These are phyloP conservation scores for Marasmius tenuissimus DNA, from an alignment of 1,284 basidiomycete species.

Conservation along the genomic window DNA sequence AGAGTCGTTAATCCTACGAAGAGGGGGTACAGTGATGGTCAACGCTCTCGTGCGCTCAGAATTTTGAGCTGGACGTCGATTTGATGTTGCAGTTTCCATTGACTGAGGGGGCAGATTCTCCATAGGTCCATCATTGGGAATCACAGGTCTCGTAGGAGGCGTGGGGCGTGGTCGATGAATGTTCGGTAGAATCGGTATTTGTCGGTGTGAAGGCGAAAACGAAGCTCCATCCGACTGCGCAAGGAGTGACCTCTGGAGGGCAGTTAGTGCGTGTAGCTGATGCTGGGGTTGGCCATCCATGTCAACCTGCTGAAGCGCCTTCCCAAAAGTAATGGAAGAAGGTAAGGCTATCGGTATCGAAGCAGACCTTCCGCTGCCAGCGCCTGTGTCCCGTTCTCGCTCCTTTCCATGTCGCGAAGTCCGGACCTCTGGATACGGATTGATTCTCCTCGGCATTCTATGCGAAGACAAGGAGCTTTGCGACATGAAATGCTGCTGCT, in stretches of 20 bases:
- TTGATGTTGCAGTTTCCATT: not conserved
- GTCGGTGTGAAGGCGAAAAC: not conserved
- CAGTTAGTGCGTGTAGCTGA: not conserved
- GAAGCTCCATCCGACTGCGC: not conserved
- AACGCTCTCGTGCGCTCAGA: not conserved
- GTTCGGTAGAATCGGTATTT: not conserved
- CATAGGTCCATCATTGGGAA: too few relatives aligned
- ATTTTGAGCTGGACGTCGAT: not conserved
- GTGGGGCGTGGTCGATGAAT: not conserved
- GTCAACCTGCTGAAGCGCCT: not conserved
- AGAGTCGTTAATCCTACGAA: too few relatives aligned
- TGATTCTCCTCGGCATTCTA: not conserved
- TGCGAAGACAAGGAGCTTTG: not conserved
- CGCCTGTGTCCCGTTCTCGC: not conserved
- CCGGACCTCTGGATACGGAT: not conserved
- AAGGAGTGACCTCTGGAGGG: not conserved
- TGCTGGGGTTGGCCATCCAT: not conserved
- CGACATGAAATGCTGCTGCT: not conserved
- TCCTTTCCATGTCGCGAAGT: not conserved
- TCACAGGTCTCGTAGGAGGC: too few relatives aligned
- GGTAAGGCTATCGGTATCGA: not conserved
- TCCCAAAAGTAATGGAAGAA: not conserved
- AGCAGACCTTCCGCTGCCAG: not conserved
- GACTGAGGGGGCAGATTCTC: too few relatives aligned
- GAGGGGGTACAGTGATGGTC: not conserved